Percentiles rank a stretch among this genome's conserved stretches.
These are phyloP conservation scores for Daldinia loculata DNA, from an alignment of 495 filamentous ascomycete species.

Conservation along the genomic window DNA sequence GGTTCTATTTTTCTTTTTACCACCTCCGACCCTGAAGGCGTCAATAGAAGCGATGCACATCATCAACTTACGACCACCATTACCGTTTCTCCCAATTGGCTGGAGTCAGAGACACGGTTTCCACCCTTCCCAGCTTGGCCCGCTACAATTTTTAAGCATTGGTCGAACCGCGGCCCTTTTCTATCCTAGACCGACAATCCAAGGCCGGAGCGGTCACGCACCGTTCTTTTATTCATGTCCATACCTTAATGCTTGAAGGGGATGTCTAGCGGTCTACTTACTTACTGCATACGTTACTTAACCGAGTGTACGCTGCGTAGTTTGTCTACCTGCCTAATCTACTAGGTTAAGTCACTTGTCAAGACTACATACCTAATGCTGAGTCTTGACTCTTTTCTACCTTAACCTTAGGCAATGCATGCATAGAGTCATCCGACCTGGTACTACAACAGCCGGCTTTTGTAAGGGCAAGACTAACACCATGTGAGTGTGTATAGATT, in stretches of 20 bases:
- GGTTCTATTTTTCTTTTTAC: neutral
- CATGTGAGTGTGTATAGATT: neutral
- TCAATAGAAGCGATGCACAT: slow-evolving; percentile 44
- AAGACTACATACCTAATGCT: neutral
- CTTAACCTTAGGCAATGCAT: slow-evolving; percentile 8
- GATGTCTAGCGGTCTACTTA: slow-evolving; percentile 32
- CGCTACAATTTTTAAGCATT: slow-evolving; percentile 29
- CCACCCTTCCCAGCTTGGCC: slow-evolving; percentile 31
- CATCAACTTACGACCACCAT: slow-evolving; percentile 38
- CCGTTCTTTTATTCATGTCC: slow-evolving; percentile 28
- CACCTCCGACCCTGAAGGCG: slow-evolving; percentile 24
- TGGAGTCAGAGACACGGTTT: slow-evolving; percentile 20
- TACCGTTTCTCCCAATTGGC: slow-evolving; percentile 43
- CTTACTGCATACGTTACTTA: slow-evolving; percentile 9
- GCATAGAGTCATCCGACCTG: neutral
- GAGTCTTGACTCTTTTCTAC: neutral
- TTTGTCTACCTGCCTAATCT: slow-evolving; percentile 2
- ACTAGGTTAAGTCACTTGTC: slow-evolving; percentile 1
- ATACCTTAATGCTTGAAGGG: no score
- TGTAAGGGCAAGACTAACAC: neutral
- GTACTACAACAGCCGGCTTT: neutral
- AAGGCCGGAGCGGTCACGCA: slow-evolving; percentile 36
- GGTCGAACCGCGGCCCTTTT: slow-evolving; percentile 34
- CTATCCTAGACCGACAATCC: slow-evolving; percentile 32
- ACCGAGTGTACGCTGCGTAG: slow-evolving; percentile 5